Evolutionary conservation across 1,284 basidiomycete genomes (phyloP).

Genomic region (Cryptococcus deneoformans): DNA sequence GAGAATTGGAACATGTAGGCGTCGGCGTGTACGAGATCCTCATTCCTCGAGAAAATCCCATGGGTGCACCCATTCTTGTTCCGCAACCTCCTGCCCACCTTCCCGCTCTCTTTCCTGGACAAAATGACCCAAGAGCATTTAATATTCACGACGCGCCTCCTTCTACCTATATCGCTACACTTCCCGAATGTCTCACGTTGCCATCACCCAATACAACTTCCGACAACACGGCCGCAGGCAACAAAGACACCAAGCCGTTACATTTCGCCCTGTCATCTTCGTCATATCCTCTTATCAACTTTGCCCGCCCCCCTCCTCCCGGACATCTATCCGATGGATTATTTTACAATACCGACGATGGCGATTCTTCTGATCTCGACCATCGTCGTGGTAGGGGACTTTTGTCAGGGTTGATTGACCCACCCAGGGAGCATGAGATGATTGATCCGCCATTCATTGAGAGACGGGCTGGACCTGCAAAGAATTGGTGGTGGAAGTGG

Average conservation of each 20-base stretch:
- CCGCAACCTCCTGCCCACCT: constrained; percentile 47
- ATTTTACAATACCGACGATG: constrained; percentile 37
- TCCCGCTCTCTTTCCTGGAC: constrained; percentile 32
- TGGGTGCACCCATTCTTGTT: constrained; percentile 46
- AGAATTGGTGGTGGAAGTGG: neutral
- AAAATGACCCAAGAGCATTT: constrained; percentile 8
- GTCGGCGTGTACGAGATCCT: constrained; percentile 50
- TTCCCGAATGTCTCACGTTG: constrained; percentile 26
- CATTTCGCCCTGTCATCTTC: constrained; percentile 45
- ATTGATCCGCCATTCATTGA: neutral
- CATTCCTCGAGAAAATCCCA: constrained; percentile 30
- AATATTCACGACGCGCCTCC: constrained; percentile 25
- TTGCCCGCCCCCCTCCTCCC: constrained; percentile 39
- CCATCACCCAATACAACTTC: constrained; percentile 10
- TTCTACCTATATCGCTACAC: constrained; percentile 41
- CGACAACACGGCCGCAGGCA: neutral
- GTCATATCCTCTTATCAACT: constrained; percentile 45
- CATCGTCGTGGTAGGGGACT: constrained; percentile 17
- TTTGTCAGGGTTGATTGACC: constrained; percentile 42
- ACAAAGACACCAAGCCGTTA: constrained; percentile 6
- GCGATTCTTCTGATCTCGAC: constrained; percentile 3
- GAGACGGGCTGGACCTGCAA: neutral
- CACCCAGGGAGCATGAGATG: constrained; percentile 29
- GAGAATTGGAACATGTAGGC: constrained; percentile 39
- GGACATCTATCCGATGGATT: constrained; percentile 39